Percentiles rank a stretch among this genome's conserved stretches.
phyloP scores from a whole-genome alignment of 2,329 filamentous ascomycete genomes.

The Neocucurbitaria cava region DNA sequence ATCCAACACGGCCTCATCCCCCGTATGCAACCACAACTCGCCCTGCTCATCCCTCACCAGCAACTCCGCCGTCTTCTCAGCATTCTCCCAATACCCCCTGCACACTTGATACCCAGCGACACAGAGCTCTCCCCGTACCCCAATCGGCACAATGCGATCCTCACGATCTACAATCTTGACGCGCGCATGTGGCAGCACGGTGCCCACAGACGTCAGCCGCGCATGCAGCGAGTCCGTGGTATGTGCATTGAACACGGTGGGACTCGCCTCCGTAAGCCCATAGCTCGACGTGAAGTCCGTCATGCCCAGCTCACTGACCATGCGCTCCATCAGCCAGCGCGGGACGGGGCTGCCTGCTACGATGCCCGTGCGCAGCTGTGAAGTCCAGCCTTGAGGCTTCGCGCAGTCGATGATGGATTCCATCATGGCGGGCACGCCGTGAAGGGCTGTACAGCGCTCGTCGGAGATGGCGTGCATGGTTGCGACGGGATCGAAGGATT shows the following conservation, averaged over 20 bases:
- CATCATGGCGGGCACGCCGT: slow-evolving; percentile 87
- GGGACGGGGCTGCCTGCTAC: slow-evolving; percentile 81
- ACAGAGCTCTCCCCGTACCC: slow-evolving; percentile 75
- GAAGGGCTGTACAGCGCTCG: slow-evolving; percentile 69
- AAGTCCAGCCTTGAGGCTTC: slow-evolving; percentile 54
- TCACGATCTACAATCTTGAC: slow-evolving; percentile 79
- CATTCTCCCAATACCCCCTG: slow-evolving; percentile 69
- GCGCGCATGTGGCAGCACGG: slow-evolving; percentile 73
- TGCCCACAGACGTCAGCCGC: slow-evolving; percentile 75
- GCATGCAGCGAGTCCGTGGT: slow-evolving; percentile 73
- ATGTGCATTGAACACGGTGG: slow-evolving; percentile 82
- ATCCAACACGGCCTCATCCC: slow-evolving; percentile 49
- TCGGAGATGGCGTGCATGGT: slow-evolving; percentile 68
- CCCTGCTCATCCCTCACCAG: slow-evolving; percentile 70
- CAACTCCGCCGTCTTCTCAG: slow-evolving; percentile 75
- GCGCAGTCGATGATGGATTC: slow-evolving; percentile 65
- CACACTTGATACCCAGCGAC: slow-evolving; percentile 80
- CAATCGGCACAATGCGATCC: slow-evolving; percentile 71
- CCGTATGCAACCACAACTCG: slow-evolving; percentile 49
- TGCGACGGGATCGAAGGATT: slow-evolving; percentile 73
- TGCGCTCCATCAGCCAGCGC: slow-evolving; percentile 73
- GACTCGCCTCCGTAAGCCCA: slow-evolving; percentile 77
- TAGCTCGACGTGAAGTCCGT: slow-evolving; percentile 67
- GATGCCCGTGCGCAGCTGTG: slow-evolving; percentile 72
- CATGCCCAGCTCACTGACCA: slow-evolving; percentile 77